Conservation (phyloP, 208 protist genomes). For the Leptomonas seymouri region DNA sequence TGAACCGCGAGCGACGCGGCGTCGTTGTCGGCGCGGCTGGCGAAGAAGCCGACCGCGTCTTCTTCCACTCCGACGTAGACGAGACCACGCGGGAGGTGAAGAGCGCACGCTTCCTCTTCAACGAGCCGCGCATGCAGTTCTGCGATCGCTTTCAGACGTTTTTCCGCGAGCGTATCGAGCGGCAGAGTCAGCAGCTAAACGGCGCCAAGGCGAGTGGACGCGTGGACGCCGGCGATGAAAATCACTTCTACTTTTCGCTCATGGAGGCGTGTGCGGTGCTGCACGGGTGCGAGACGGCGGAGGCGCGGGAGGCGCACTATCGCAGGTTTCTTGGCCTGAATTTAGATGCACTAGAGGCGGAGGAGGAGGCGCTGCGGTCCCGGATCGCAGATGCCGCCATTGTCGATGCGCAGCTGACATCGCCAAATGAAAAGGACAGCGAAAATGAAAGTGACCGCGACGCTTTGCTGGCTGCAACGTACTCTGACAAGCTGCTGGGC, state of each 20-base stretch:
- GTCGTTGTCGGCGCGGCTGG: slow-evolving; percentile 52
- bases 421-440: neutral
- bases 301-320: slow-evolving; percentile 71
- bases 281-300: slow-evolving; percentile 72
- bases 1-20: slow-evolving; percentile 78
- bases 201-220: neutral
- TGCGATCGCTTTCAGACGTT: slow-evolving; percentile 88
- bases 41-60: slow-evolving; percentile 56
- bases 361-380: slow-evolving; percentile 48
- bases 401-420: slow-evolving; percentile 21
- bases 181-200: neutral
- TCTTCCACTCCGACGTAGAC: slow-evolving; percentile 69
- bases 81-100: slow-evolving; percentile 61
- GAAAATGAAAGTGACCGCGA: neutral
- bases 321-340: slow-evolving; percentile 68
- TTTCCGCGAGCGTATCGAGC: slow-evolving; percentile 48
- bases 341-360: slow-evolving; percentile 64
- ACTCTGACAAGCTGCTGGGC: neutral
- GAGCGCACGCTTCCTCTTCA: slow-evolving; percentile 84
- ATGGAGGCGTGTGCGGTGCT: slow-evolving; percentile 90
- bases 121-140: slow-evolving; percentile 78
- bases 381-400: slow-evolving; percentile 40
- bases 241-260: slow-evolving; percentile 78
- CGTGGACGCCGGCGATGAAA: slow-evolving; percentile 30
- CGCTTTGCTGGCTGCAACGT: slow-evolving; percentile 7